A percentile compares a stretch with the other conserved stretches of the same genome.
Evolutionary conservation across 495 filamentous ascomycete species (phyloP).

Genomic region (Symbiotaphrina buchneri): DNA sequence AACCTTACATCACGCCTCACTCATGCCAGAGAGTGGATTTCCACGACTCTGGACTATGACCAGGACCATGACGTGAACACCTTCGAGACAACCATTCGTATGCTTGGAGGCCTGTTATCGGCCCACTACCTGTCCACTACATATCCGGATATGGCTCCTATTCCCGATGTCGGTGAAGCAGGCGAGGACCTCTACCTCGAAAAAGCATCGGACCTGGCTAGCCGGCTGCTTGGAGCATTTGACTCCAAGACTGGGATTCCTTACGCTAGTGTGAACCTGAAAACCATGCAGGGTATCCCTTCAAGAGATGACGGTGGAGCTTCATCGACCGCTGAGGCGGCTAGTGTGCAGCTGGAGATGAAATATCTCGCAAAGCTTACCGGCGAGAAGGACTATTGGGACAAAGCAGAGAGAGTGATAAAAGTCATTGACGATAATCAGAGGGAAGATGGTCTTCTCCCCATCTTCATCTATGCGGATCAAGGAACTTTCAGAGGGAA

Average conservation of each 20-base stretch:
- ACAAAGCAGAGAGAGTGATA: slow-evolving; percentile 76
- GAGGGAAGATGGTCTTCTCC: slow-evolving; percentile 60
- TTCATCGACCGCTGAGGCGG: slow-evolving; percentile 82
- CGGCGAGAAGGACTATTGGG: slow-evolving; percentile 81
- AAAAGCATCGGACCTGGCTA: slow-evolving; percentile 81
- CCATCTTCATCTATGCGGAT: slow-evolving; percentile 72
- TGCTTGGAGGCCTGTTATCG: slow-evolving; percentile 85
- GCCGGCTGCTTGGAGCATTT: slow-evolving; percentile 70
- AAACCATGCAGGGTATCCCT: slow-evolving; percentile 42
- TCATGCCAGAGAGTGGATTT: slow-evolving; percentile 78
- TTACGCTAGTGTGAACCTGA: slow-evolving; percentile 75
- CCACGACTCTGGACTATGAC: slow-evolving; percentile 60
- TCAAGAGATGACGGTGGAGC: slow-evolving; percentile 78
- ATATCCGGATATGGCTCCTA: slow-evolving; percentile 41
- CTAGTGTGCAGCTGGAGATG: slow-evolving; percentile 83
- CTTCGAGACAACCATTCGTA: slow-evolving; percentile 95
- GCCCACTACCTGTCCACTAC: slow-evolving; percentile 77
- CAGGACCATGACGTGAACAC: slow-evolving; percentile 91
- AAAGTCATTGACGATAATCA: slow-evolving; percentile 65
- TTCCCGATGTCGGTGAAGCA: slow-evolving; percentile 38
- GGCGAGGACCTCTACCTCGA: slow-evolving; percentile 88
- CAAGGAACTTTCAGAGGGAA: slow-evolving; percentile 54
- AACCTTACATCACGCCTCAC: slow-evolving; percentile 74
- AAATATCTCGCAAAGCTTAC: slow-evolving; percentile 94
- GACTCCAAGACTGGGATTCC: slow-evolving; percentile 72